Evolutionary conservation across 2,329 filamentous ascomycete species (phyloP), one percentile per base, ranked within the genome.

Genomic region (Neofusicoccum parvum): DNA sequence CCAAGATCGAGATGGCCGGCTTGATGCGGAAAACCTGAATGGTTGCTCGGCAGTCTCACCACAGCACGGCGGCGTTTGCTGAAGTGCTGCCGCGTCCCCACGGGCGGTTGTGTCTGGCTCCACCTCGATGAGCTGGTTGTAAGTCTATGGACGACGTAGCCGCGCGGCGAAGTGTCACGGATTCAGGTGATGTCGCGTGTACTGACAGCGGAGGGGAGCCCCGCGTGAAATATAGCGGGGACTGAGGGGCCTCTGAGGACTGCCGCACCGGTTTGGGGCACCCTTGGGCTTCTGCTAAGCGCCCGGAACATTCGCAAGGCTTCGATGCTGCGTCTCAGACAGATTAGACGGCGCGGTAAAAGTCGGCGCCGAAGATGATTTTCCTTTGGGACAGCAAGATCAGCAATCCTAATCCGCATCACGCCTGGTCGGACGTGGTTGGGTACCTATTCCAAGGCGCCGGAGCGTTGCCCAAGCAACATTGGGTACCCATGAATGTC

Each of bases 391-490:
- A 62, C 46, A 34, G 59, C 41, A 60, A 60, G 56, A 60, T 60
- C 56, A 48, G 56, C 56, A 37, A n/a, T 60, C 17, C 43, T 48
- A 60, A 48, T 45, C 56, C 56, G 48, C 27, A 60, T 60, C 56
- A 60, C 43, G 56, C 32, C 11, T 60, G 56, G 56, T 48, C 41
- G 41, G 41, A 20, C 56, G 56, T 46, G 27, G 49, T 64, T 51
- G 62, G 62, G 37, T 64, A 46, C 48, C 48, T 45, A 48, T 32
- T 46, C 62, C 62, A 56, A 23, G 62, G 48, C 10, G 48, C 32
- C 27, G 49, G 62, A 54, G 62, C 62, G 62, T 64, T 64, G 62
- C 37, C 62, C 62, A 64, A 64, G 62, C 62, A 64, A 64, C 62
- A 34, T 54, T 45, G 49, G 48, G 56, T 60, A 60, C 17, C 41